Percentiles rank a stretch among this genome's conserved stretches.
Evolutionary conservation across 805 yeast genomes (phyloP).

Genomic region (Jamesozyma hellenica): DNA sequence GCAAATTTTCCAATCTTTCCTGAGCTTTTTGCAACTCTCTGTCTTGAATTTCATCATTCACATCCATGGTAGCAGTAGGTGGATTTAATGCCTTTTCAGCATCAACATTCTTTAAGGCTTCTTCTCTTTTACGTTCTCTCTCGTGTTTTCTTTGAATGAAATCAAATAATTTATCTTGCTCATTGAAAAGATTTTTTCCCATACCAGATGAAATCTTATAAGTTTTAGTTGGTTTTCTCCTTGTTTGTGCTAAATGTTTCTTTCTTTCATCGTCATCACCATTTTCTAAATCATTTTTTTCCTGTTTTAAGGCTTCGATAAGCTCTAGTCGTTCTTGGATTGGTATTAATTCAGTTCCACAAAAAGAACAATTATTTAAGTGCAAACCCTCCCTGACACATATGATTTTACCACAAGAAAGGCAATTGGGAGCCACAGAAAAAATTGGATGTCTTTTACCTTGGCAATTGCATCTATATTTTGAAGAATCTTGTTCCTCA

Average conservation of each 20-base stretch:
- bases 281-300: slow-evolving; percentile 35
- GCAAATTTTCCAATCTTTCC: slow-evolving; percentile 57
- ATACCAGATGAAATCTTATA: slow-evolving; percentile 51
- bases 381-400: slow-evolving; percentile 72
- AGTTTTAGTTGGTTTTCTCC: slow-evolving; percentile 29
- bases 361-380: slow-evolving; percentile 76
- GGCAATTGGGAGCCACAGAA: slow-evolving; percentile 85
- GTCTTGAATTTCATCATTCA: slow-evolving; percentile 36
- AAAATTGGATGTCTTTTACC: slow-evolving; percentile 82
- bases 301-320: slow-evolving; percentile 40
- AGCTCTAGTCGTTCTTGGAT: slow-evolving; percentile 53
- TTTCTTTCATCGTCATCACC: slow-evolving; percentile 12
- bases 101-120: slow-evolving; percentile 21
- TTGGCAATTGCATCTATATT: slow-evolving; percentile 62
- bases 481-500: slow-evolving; percentile 12
- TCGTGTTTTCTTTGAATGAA: slow-evolving; percentile 42
- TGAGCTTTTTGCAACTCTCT: slow-evolving; percentile 61
- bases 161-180: slow-evolving; percentile 57
- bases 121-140: slow-evolving; percentile 30
- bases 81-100: slow-evolving; percentile 23
- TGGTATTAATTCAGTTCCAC: slow-evolving; percentile 60
- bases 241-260: slow-evolving; percentile 9
- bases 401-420: slow-evolving; percentile 88
- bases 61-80: slow-evolving; percentile 22
- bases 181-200: slow-evolving; percentile 54